Conservation (phyloP, 75 land plant species). For the Sequoia sempervirens region DNA sequence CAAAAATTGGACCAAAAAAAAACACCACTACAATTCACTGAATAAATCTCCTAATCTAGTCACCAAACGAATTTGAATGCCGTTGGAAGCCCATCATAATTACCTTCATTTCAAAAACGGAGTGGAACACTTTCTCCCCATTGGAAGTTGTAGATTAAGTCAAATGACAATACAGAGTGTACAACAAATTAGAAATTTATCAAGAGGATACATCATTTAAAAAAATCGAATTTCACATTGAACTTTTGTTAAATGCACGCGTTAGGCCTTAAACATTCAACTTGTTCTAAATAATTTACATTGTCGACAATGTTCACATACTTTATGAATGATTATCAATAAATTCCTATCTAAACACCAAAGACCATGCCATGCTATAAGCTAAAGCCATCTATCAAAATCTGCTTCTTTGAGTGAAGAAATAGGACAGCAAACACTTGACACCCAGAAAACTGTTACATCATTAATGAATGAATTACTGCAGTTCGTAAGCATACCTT, state of each 20-base stretch:
- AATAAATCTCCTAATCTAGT: neutral
- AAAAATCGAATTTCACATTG: neutral
- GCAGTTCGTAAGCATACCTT: neutral
- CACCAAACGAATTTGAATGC: neutral
- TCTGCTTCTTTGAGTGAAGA: neutral
- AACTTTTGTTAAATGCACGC: neutral
- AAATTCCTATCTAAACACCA: neutral
- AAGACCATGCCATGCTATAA: neutral
- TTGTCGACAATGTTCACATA: neutral
- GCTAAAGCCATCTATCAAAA: neutral
- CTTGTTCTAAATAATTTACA: neutral
- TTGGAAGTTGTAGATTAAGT: neutral
- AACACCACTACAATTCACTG: neutral
- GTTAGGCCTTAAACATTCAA: neutral
- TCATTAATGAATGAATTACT: neutral
- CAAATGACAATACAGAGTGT: neutral
- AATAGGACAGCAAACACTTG: neutral
- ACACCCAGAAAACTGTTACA: neutral
- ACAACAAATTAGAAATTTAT: neutral
- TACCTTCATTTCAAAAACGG: neutral
- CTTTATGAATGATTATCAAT: neutral
- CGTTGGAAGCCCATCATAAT: neutral
- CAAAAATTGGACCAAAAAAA: too few relatives aligned
- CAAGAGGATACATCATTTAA: neutral
- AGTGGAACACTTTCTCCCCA: neutral